Evolutionary conservation across 768 basidiomycete species (phyloP).

Genomic region (Suillus subluteus): DNA sequence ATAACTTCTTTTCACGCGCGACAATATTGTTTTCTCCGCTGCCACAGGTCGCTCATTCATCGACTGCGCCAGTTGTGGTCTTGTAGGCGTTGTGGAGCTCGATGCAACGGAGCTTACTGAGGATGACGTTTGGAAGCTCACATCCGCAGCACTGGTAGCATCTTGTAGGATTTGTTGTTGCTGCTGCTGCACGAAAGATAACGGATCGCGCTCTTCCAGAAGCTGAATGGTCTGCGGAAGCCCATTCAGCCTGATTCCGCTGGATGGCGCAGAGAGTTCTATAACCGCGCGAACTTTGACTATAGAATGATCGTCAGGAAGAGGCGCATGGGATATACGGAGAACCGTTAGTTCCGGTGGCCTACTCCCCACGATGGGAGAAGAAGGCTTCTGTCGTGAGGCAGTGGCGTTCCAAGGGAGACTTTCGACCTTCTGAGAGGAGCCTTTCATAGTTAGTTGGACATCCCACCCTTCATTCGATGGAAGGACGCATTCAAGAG

Average conservation of each 20-base stretch:
- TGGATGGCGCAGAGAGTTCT: slow-evolving; percentile 77
- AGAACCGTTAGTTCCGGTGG: slow-evolving; percentile 59
- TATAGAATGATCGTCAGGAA: slow-evolving; percentile 75
- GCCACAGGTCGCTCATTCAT: slow-evolving; percentile 54
- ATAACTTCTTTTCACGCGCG: slow-evolving; percentile 89
- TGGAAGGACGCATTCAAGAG: slow-evolving; percentile 82
- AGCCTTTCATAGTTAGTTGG: slow-evolving; percentile 74
- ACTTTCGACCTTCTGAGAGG: slow-evolving; percentile 69
- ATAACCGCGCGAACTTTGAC: slow-evolving; percentile 81
- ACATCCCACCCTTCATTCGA: slow-evolving; percentile 85
- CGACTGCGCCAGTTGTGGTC: slow-evolving; percentile 39
- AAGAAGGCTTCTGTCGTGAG: slow-evolving; percentile 43
- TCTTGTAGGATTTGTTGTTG: slow-evolving; percentile 68
- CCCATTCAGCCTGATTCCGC: slow-evolving; percentile 86
- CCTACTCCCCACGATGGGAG: slow-evolving; percentile 37
- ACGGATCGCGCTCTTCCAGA: slow-evolving; percentile 69
- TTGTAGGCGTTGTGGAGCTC: slow-evolving; percentile 29
- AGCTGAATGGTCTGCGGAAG: slow-evolving; percentile 69
- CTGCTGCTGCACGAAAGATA: slow-evolving; percentile 42
- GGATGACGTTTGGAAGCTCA: slow-evolving; percentile 69
- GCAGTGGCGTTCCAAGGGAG: slow-evolving; percentile 76
- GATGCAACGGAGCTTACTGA: slow-evolving; percentile 58
- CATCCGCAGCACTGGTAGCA: slow-evolving; percentile 65
- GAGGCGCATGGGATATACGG: slow-evolving; percentile 69
- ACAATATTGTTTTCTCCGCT: slow-evolving; percentile 82